Evolutionary conservation across 192 early-diverging fungal species (phyloP).

Genomic region (Coemansia sp.): DNA sequence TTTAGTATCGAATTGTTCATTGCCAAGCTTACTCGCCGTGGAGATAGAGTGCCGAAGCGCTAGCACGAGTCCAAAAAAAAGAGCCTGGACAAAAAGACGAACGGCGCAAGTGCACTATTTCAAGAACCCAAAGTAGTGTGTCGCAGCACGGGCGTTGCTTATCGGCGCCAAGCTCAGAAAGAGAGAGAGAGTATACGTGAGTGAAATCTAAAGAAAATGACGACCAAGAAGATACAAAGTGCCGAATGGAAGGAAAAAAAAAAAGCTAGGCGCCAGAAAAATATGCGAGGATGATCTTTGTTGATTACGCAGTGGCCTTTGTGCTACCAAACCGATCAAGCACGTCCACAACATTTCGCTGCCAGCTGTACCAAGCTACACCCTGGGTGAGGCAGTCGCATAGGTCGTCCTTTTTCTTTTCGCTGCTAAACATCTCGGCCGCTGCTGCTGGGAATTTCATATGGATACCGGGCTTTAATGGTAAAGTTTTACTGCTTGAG

Average conservation of each 20-base stretch:
- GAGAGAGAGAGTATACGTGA: neutral
- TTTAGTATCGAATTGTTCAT: conserved; percentile 36
- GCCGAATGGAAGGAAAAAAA: conserved; percentile 10
- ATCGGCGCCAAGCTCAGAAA: neutral
- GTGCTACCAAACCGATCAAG: conserved; percentile 31
- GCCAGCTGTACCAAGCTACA: conserved; percentile 55
- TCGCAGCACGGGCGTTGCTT: neutral
- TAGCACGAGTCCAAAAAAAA: neutral
- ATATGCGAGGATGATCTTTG: neutral
- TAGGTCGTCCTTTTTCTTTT: conserved; percentile 55
- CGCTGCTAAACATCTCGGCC: conserved; percentile 37
- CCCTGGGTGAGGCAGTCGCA: conserved; percentile 57
- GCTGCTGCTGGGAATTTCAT: conserved; percentile 29
- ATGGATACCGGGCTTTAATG: conserved; percentile 13
- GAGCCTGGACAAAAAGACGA: conserved; percentile 1
- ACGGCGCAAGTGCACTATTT: conserved; percentile 1
- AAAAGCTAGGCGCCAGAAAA: conserved; percentile 14
- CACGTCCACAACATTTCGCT: conserved; percentile 25
- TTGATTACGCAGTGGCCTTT: neutral
- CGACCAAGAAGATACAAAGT: neutral
- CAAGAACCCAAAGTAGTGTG: conserved; percentile 6
- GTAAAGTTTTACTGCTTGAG: neutral
- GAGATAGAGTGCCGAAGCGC: neutral
- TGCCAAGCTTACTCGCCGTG: neutral
- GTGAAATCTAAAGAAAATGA: neutral